Evolutionary conservation across 2,329 filamentous ascomycete species (phyloP), one percentile per base, ranked within the genome.

Genomic region (Pseudogymnoascus sp.): DNA sequence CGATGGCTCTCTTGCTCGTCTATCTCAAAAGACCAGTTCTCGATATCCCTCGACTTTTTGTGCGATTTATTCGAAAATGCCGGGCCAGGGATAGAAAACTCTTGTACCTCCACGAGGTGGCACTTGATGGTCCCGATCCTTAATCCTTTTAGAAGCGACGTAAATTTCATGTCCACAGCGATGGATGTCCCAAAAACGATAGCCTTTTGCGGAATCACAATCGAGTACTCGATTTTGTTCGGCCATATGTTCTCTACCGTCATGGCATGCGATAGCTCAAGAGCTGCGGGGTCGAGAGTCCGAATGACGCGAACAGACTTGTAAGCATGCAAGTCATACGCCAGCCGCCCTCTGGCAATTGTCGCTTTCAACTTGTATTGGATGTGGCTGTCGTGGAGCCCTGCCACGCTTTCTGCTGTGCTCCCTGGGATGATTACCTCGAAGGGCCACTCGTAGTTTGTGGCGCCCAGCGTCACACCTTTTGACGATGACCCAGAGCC

Each of bases 211-310:
- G 94, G 92, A 9, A 95, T 89, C 61, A 90, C 84, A 64, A 99
- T 91, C 28, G 90, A 92, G 75, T 99, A 99, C 71, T 95, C 90
- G 67, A 97, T 83, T 77, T 99, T 99, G 76, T 96, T 94, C 5
- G 91, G 89, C 94, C 94, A 99, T 64, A 95, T 88, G 70, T 96
- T 96, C 73, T 96, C 92, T 64, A 97, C 92, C 64, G 89, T 90
- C 90, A 96, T 94, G 55, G 90, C 87, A 73, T 97, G 88, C 35
- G 88, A 80, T 63, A 92, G 81, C 70, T 92, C 89, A 61, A 92
- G 78, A 9, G 88, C 87, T 57, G 85, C 85, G 9, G 88, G 81
- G 62, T 90, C 87, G 52, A 92, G 76, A 0, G 89, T 92, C 60
- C 89, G 82, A 61, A 92, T 88, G 60, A 92, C 83, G 60, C 89